phyloP scores from a whole-genome alignment of 345 rosid species.

The Aquilaria sinensis region DNA sequence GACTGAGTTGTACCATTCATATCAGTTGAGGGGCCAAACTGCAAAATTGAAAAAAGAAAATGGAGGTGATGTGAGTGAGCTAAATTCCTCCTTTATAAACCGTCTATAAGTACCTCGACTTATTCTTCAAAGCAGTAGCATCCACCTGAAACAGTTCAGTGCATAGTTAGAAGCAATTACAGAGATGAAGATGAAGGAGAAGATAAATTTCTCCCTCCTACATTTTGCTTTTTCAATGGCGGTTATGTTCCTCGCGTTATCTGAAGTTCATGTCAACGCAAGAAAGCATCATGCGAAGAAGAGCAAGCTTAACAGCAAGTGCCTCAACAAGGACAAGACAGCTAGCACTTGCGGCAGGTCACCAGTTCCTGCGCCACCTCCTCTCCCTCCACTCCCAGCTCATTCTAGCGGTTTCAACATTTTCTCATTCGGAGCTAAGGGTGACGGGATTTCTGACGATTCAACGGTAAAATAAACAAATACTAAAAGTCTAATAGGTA shows the following conservation, averaged over 20 bases:
- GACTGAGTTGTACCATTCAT: no score
- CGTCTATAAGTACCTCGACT: conserved; percentile 22
- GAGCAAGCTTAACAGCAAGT: conserved; percentile 18
- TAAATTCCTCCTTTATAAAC: conserved; percentile 20
- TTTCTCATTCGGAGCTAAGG: conserved; percentile 54
- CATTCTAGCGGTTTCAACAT: conserved; percentile 13
- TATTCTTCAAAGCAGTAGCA: no score
- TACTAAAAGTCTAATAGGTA: neutral
- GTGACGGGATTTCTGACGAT: conserved; percentile 57
- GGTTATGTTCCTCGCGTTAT: conserved; percentile 15
- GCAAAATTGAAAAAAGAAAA: conserved; percentile 5
- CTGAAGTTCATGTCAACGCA: conserved; percentile 32
- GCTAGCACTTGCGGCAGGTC: conserved; percentile 1
- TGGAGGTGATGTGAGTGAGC: conserved; percentile 8
- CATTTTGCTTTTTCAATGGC: conserved; percentile 12
- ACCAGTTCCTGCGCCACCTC: conserved; percentile 29
- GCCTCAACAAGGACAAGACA: conserved; percentile 20
- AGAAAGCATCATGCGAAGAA: conserved; percentile 35
- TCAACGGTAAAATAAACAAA: conserved; percentile 26
- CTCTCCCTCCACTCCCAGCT: conserved; percentile 20
- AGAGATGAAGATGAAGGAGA: conserved; percentile 23
- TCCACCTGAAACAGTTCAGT: neutral
- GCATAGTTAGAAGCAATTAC: neutral
- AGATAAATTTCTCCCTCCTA: conserved; percentile 14
- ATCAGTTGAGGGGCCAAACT: neutral